Evolutionary conservation across 257 asterid species (phyloP), one percentile per base, ranked within the genome.

Genomic region (Scutellaria baicalensis): DNA sequence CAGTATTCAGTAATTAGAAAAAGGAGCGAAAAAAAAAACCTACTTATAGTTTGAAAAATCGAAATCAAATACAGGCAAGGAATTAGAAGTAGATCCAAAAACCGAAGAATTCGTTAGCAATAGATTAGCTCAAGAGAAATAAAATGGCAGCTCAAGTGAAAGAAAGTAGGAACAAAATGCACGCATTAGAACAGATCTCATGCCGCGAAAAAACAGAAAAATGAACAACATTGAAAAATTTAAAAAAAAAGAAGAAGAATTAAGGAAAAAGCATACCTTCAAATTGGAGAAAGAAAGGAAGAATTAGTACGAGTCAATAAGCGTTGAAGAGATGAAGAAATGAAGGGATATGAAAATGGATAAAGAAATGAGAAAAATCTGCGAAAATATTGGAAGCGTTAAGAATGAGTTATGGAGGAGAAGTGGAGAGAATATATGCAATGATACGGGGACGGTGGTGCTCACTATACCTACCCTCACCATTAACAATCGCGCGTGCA

Each of bases 301-400:
- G 11, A 20, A 42, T 39, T 62, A n/a, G n/a, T n/a, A 38, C 40
- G 7, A 16, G 33, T 4, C 4, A 3, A 3, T 0, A 0, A 17
- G 17, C 52, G 55, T 0, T 8, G 14, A 47, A 17, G 66, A 45
- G 10, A 33, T 33, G 56, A 64, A 52, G 55, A 55, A 64, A 57
- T 64, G 65, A 51, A 11, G 60, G 36, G 43, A 44, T 8, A 36
- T 8, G 33, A 49, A 55, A 43, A 18, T 47, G 68, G 68, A 64
- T 73, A 64, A 64, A 64, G 77, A 40, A 64, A 65, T 65, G 54
- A 12, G 16, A 33, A 6, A 38, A 18, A 35, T 10, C 42, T 3
- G 43, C 20, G 49, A 10, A 11, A 52, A 51, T 62, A 61, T 51
- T 14, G 72, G 72, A 56, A 65, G 31, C 60, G 64, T 72, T 43